Base-by-base conservation (phyloP, 192 early-diverging fungal species). In the Coemansia sp. region DNA sequence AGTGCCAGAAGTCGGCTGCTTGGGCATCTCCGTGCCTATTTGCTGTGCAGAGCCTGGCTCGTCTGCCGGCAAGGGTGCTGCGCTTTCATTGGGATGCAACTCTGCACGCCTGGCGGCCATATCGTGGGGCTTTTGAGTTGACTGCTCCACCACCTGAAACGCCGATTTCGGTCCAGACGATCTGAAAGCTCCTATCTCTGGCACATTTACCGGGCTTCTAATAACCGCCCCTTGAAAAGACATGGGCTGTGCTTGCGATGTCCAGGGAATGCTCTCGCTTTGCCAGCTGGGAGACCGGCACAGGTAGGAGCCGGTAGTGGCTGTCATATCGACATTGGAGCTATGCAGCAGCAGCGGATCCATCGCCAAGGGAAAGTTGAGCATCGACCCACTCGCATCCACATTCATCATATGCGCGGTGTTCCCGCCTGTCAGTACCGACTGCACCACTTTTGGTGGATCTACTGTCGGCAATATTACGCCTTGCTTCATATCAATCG, bases 241-340 rank as follows among this genome's bases (percentile, higher is more conserved):
- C 39, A 34, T 52, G 5, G 40, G 21, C 15, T 47, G 57, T 12
- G 37, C 45, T 26, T 51, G 45, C 17, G 62, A 64, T 11, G 36
- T 12, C 74, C 74, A 77, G 0, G 63, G 53, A 5, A 64, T 46
- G 60, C 64, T 67, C 6, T 53, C 60, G 23, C 74, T 77, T 52
- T 77, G 74, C 74, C 74, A 77, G 45, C 74, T 77, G 9, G 74
- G 69, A 49, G 68, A 70, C 48, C 60, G 63, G 28, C 54, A 59
- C 11, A 56, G 34, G n/a, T 56, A 62, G 30, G 64, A 77, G 15
- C 62, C 42, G 0, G 67, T 62, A 15, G 58, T 44, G 0, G 56
- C 66, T 11, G 64, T 38, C 20, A 63, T 37, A 8, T 71, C 68
- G 4, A 52, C 42, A 8, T 37, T 49, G 2, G 68, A 66, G 31